Base-by-base conservation (phyloP, 2,329 filamentous ascomycete species). In the Pseudocercospora macadamiae region DNA sequence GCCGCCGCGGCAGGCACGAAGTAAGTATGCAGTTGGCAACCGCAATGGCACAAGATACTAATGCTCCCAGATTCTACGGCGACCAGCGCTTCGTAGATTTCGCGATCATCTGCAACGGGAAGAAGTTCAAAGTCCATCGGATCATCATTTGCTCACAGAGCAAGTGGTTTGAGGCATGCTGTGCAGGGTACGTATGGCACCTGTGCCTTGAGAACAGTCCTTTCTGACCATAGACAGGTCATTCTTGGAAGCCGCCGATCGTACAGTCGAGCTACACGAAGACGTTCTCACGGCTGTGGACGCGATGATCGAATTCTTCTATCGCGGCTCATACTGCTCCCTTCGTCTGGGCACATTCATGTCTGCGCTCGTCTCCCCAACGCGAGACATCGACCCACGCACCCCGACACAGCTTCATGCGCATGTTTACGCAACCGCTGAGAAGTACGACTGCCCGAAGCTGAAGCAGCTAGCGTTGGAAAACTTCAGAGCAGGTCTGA, bases 71-170 rank as follows among this genome's bases (percentile, higher is more conserved):
- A 10, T 37, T 45, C 32, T 44, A 26, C 7, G 34, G 23, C 6
- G 34, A 55, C 23, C 21, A 36, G 21, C 10, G 16, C n/a, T 28
- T 34, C 19, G 39, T 52, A 8, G 55, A 59, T 51, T 62, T 59
- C 39, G 55, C 51, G 16, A 59, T 62, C 37, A 26, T 51, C 32
- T 55, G 55, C 42, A 21, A 44, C 16, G 55, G 45, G 1, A 30
- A 28, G 6, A 39, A 52, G 12, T 55, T 51, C 51, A 51, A 53
- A 26, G 59, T 62, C 10, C 42, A 47, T 14, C 42, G 42, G 1
- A 23, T 47, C 4, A 7, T 47, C 6, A 14, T 47, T 23, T 8
- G 10, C 2, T 25, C 42, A 7, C 42, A 47, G 23, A 47, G 42
- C 42, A 47, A 47, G 14, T 47, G 42, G 42, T 47, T 47, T 6